Evolutionary conservation across 1,139 yeast species (phyloP).

Genomic region (Blastobotrys arbuscula): DNA sequence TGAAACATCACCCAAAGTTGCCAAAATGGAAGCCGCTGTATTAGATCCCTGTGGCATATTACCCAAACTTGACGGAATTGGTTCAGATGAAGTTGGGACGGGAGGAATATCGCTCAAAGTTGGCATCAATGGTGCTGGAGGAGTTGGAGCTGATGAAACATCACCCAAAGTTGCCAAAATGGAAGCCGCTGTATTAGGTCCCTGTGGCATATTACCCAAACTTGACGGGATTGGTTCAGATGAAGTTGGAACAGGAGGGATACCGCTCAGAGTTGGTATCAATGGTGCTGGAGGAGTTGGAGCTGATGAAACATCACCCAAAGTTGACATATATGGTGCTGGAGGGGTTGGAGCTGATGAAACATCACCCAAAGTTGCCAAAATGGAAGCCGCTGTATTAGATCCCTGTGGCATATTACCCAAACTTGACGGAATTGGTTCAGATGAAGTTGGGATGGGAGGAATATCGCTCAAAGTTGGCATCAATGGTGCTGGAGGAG

Average conservation of each 20-base stretch:
- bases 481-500: too few relatives aligned
- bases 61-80: too few relatives aligned
- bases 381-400: constrained; percentile 9
- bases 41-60: constrained; percentile 2
- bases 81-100: too few relatives aligned
- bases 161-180: constrained; percentile 1
- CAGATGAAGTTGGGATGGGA: too few relatives aligned
- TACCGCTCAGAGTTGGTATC: too few relatives aligned
- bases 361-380: too few relatives aligned
- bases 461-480: too few relatives aligned
- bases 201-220: constrained; percentile 7
- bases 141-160: constrained; percentile 12
- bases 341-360: constrained; percentile 6
- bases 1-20: background rate
- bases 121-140: constrained; percentile 6
- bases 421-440: too few relatives aligned
- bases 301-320: too few relatives aligned
- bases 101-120: too few relatives aligned
- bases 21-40: constrained; percentile 5
- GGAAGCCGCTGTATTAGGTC: constrained; percentile 12
- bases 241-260: constrained; percentile 4
- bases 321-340: too few relatives aligned
- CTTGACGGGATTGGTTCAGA: constrained; percentile 8
- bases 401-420: background rate
- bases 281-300: too few relatives aligned